Evolutionary conservation across 371 early-diverging fungal genomes (phyloP), one percentile per base, ranked within the genome.

Genomic region (Zychaea mexicana): DNA sequence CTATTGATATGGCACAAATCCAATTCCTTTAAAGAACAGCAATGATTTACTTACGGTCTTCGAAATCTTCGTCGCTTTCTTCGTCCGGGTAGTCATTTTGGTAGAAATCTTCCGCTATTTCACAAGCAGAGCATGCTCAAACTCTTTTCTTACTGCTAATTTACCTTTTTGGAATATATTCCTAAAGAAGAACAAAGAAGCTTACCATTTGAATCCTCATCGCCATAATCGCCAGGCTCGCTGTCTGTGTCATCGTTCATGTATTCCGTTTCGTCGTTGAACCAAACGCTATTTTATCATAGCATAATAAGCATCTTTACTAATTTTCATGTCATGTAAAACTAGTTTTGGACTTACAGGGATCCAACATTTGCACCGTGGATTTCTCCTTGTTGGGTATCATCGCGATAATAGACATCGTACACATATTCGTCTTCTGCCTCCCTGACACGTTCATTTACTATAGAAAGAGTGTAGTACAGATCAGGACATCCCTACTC

Each of bases 61-160:
- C 79, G 62, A 69, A 75, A 24, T 76, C 81, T n/a, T 78, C 78
- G 52, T 76, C 77, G 28, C 71, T 72, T 46, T 83, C 87, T 32
- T 84, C 85, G 12, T 88, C 86, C 3, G 86, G 86, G 57, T 85
- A 88, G 58, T 86, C 88, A 60, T 86, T 85, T 66, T 84, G 84
- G 63, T 84, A 86, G 57, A 81, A 84, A 63, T 86, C 88, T 64
- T 88, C 87, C n/a, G 88, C 86, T 81, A 66, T 32, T 28, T 19
- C n/a, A 55, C 28, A 61, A 46, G 26, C 12, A 45, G 32, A 24
- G 21, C 54, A 21, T 61, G 61, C 13, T 21, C 10, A 30, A 8
- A 36, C 21, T 21, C 9, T 26, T 45, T 42, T 49, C 33, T 24
- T 36, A 52, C 31, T 31, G 6, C 8, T 15, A 52, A 5, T 24